Conservation (phyloP, 2,329 filamentous ascomycete species). For the Aspergillus oerlinghausenensis region DNA sequence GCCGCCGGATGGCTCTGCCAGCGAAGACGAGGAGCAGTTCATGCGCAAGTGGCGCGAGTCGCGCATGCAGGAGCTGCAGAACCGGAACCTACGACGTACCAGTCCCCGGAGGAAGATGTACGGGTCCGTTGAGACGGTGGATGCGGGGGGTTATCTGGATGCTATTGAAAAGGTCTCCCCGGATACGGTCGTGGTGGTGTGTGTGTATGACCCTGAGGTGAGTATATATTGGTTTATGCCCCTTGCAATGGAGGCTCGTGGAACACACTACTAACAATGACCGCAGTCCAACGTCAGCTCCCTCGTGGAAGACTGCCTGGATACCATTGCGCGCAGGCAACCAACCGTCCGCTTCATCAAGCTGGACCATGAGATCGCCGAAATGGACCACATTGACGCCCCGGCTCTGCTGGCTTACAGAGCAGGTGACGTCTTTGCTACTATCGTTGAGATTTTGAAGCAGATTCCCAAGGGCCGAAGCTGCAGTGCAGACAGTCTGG, state of each 20-base stretch:
- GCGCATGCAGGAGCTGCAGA: constrained; percentile 72
- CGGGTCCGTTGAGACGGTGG: constrained; percentile 75
- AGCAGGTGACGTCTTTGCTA: constrained; percentile 84
- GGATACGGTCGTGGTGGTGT: constrained; percentile 84
- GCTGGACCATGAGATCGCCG: constrained; percentile 84
- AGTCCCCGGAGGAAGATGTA: constrained; percentile 75
- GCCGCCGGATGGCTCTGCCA: constrained; percentile 24
- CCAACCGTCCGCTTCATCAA: constrained; percentile 79
- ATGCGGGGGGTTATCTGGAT: constrained; percentile 90
- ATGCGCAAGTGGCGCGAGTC: constrained; percentile 80
- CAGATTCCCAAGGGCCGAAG: constrained; percentile 66
- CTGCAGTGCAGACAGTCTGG: constrained; percentile 50
- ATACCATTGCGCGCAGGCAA: constrained; percentile 67
- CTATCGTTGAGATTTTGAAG: constrained; percentile 78
- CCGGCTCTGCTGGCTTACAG: constrained; percentile 87
- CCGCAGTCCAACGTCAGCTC: constrained; percentile 70
- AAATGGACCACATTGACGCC: constrained; percentile 84
- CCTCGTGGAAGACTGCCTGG: constrained; percentile 73
- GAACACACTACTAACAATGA: neutral
- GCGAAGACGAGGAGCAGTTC: constrained; percentile 73
- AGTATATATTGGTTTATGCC: constrained; percentile 26
- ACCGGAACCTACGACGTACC: constrained; percentile 60
- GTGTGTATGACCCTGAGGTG: constrained; percentile 86
- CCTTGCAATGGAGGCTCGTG: neutral
- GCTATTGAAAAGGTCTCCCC: constrained; percentile 83